phyloP scores from a whole-genome alignment of 495 filamentous ascomycete genomes.

The Filosporella fistucella region DNA sequence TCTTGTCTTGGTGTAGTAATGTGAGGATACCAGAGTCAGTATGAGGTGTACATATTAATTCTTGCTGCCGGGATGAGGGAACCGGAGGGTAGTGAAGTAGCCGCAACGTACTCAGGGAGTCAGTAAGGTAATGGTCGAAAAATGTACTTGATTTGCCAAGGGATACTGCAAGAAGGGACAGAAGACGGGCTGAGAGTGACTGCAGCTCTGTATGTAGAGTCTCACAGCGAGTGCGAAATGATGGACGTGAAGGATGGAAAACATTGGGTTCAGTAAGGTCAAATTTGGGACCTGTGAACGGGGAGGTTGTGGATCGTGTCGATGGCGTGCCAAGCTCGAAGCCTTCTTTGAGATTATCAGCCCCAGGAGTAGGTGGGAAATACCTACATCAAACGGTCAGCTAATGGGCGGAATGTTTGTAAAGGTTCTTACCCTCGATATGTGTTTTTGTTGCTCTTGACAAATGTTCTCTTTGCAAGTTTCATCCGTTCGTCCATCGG shows the following conservation, averaged over 20 bases:
- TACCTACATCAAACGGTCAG: slow-evolving; percentile 23
- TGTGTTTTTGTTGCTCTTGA: slow-evolving; percentile 33
- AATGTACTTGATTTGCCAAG: slow-evolving; percentile 33
- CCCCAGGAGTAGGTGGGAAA: slow-evolving; percentile 35
- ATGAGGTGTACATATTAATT: slow-evolving; percentile 42
- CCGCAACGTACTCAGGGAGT: slow-evolving; percentile 45
- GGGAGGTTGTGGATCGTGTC: neutral
- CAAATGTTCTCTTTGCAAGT: slow-evolving; percentile 37
- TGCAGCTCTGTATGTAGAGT: slow-evolving; percentile 38
- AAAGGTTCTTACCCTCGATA: slow-evolving; percentile 30
- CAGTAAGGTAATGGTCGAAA: slow-evolving; percentile 33
- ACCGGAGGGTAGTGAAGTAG: slow-evolving; percentile 54
- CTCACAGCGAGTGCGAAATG: slow-evolving; percentile 25
- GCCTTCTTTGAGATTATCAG: slow-evolving; percentile 42
- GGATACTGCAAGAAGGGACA: slow-evolving; percentile 36
- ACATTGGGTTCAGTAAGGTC: slow-evolving; percentile 39
- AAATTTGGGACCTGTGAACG: slow-evolving; percentile 23
- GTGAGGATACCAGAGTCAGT: slow-evolving; percentile 38
- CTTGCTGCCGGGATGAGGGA: slow-evolving; percentile 29
- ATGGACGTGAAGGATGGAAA: slow-evolving; percentile 25
- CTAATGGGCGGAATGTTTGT: no score
- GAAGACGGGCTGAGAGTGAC: slow-evolving; percentile 31
- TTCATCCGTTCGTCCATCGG: slow-evolving; percentile 32
- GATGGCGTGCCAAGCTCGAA: slow-evolving; percentile 37
- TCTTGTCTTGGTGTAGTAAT: slow-evolving; percentile 35